A percentile compares a stretch with the other conserved stretches of the same genome.
Evolutionary conservation across 2,329 filamentous ascomycete species (phyloP).

Genomic region (Neocatenulostroma microsporum): DNA sequence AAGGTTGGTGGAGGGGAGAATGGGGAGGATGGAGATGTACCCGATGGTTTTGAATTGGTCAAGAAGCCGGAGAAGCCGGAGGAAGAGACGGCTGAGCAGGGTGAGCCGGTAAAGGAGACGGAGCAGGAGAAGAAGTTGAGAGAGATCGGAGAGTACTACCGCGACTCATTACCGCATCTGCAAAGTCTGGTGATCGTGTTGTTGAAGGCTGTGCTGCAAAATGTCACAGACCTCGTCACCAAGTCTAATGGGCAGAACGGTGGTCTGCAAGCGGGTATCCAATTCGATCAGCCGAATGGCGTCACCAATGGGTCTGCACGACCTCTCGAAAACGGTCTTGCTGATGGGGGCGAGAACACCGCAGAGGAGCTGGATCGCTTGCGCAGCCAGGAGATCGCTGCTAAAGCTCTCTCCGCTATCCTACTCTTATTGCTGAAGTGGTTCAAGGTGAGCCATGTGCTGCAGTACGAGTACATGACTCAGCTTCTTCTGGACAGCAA

Average conservation of each 20-base stretch:
- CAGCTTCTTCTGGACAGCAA: slow-evolving; percentile 91
- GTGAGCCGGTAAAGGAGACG: slow-evolving; percentile 18
- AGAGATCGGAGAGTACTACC: slow-evolving; percentile 74
- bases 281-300: slow-evolving; percentile 29
- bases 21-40: slow-evolving; percentile 32
- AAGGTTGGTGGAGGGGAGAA: slow-evolving; percentile 42
- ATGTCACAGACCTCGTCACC: slow-evolving; percentile 75
- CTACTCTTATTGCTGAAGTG: slow-evolving; percentile 86
- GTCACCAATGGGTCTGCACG: slow-evolving; percentile 26
- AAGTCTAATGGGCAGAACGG: slow-evolving; percentile 44
- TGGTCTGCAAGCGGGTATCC: slow-evolving; percentile 41
- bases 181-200: slow-evolving; percentile 92
- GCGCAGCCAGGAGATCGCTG: slow-evolving; percentile 75
- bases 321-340: slow-evolving; percentile 31
- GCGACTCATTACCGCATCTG: slow-evolving; percentile 69
- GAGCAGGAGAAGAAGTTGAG: slow-evolving; percentile 21
- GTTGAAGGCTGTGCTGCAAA: slow-evolving; percentile 76
- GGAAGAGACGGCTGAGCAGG: slow-evolving; percentile 29
- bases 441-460: slow-evolving; percentile 87
- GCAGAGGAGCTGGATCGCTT: slow-evolving; percentile 73
- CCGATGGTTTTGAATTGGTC: slow-evolving; percentile 26
- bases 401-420: slow-evolving; percentile 86
- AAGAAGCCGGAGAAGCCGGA: slow-evolving; percentile 13
- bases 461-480: slow-evolving; percentile 94
- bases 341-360: slow-evolving; percentile 19